Evolutionary conservation across 345 rosid genomes (phyloP), one percentile per base, ranked within the genome.

Genomic region (Linum trigynum): DNA sequence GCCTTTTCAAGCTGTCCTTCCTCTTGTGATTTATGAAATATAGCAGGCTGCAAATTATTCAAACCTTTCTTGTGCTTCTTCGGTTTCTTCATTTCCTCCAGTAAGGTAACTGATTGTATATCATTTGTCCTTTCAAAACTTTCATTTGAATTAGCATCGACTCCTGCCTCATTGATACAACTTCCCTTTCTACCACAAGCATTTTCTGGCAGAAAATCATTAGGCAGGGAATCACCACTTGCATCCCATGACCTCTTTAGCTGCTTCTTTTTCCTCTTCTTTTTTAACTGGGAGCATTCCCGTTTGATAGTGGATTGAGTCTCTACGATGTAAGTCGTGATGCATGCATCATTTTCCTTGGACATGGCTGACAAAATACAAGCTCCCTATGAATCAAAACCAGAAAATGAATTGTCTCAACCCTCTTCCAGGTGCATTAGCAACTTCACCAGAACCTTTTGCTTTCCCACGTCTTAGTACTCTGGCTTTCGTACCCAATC

Each of bases 231-330:
- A 37, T 56, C 61, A 60, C 32, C 16, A 3, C 36, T 14, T 7
- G 66, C 65, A 38, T 57, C 37, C 23, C 7, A 15, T 62, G 4
- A 39, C 37, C 42, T 43, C 37, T 39, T 14, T 17, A 1, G 51
- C 40, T 12, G 59, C 50, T 62, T 65, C 38, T 32, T 57, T 39
- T 67, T 40, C 66, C 11, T 64, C 59, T 53, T 65, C 67, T 11
- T 69, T 43, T 65, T 73, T 7, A 16, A 53, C 39, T 53, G 11
- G 10, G 68, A 50, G 62, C 38, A 48, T 57, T 8, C 58, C 15
- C 43, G 36, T 36, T 67, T 65, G n/a, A 62, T 48, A 51, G 67
- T 50, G 38, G 55, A 43, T 39, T 39, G 65, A 36, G 64, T 45
- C 45, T 65, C 68, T 15, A 23, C 32, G 32, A 23, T 23, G 32